Conservation (phyloP, 2,329 filamentous ascomycete genomes). For the Cadophora sp. region DNA sequence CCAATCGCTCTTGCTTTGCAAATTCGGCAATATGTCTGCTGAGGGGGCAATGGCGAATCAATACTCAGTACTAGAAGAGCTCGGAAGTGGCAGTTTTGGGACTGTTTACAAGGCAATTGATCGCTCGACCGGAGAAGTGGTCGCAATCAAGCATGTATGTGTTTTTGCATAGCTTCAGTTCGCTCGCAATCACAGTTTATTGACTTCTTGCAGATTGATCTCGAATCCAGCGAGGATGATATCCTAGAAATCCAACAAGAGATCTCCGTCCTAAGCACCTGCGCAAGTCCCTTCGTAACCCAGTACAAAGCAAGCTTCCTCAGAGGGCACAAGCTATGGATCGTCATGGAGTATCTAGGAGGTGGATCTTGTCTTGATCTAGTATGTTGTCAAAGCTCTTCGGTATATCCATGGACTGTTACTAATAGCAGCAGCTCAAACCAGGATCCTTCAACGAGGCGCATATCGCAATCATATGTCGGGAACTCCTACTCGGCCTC, state of each 20-base stretch:
- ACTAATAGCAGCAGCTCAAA: conserved; percentile 69
- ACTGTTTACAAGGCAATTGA: conserved; percentile 98
- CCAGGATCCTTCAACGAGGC: conserved; percentile 86
- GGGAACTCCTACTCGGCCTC: conserved; percentile 86
- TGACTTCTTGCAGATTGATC: conserved; percentile 77
- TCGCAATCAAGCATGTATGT: conserved; percentile 94
- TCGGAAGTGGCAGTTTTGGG: conserved; percentile 81
- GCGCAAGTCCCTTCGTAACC: conserved; percentile 91
- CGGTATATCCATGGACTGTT: conserved; percentile 6
- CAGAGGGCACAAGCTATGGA: conserved; percentile 97
- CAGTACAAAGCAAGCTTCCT: conserved; percentile 97
- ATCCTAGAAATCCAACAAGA: conserved; percentile 98
- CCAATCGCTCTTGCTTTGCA: conserved; percentile 26
- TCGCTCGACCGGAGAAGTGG: conserved; percentile 85
- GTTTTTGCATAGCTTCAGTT: conserved; percentile 23
- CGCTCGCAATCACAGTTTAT: too few species aligned
- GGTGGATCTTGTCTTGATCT: conserved; percentile 95
- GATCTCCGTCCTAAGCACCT: conserved; percentile 93
- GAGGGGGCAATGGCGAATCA: conserved; percentile 70
- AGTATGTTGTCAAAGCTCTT: conserved; percentile 56
- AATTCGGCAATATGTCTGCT: conserved; percentile 37
- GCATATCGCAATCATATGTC: conserved; percentile 93
- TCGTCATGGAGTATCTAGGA: conserved; percentile 97
- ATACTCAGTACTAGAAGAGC: conserved; percentile 94
- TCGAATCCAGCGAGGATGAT: conserved; percentile 98